A percentile compares a stretch with the other conserved stretches of the same genome.
These are phyloP conservation scores for Ustilago hordei DNA, from an alignment of 1,284 basidiomycete genomes.

Conservation along the genomic window DNA sequence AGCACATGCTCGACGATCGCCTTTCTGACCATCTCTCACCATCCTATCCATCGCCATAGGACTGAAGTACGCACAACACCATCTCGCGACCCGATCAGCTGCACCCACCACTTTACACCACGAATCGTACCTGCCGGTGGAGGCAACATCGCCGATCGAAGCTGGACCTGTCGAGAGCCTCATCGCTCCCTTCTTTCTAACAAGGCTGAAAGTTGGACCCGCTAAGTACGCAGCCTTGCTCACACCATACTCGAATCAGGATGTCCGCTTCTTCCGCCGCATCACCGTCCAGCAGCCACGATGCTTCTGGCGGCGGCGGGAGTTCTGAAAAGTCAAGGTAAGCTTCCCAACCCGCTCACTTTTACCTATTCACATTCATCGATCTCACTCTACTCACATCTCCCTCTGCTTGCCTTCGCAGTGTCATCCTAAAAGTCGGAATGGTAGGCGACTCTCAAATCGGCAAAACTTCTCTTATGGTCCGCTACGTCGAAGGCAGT, in stretches of 20 bases:
- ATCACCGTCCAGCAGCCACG: slow-evolving; percentile 36
- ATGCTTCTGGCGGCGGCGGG: slow-evolving; percentile 33
- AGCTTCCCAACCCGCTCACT: not conserved
- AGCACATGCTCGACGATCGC: not conserved
- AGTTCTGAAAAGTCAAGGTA: slow-evolving; percentile 38
- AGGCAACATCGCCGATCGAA: not conserved
- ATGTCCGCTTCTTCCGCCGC: slow-evolving; percentile 47
- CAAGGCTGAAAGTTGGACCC: not conserved
- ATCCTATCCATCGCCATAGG: not conserved
- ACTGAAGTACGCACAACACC: not conserved
- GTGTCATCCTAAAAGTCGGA: slow-evolving; percentile 93
- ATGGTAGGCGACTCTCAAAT: slow-evolving; percentile 99
- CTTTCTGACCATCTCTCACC: not conserved
- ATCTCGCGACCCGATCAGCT: not conserved
- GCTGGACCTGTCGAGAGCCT: not conserved
- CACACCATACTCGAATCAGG: not conserved
- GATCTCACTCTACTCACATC: slow-evolving; percentile 1
- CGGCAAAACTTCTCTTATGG: slow-evolving; percentile 97
- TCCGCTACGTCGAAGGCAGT: slow-evolving; percentile 74
- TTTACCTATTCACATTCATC: not conserved
- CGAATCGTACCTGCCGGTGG: not conserved
- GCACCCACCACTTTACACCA: not conserved
- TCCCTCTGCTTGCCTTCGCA: slow-evolving; percentile 7
- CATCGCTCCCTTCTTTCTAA: not conserved
- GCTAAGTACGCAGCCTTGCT: not conserved